Evolutionary conservation across 164 flowering plant species (phyloP).

Genomic region (Magnolia officinalis): DNA sequence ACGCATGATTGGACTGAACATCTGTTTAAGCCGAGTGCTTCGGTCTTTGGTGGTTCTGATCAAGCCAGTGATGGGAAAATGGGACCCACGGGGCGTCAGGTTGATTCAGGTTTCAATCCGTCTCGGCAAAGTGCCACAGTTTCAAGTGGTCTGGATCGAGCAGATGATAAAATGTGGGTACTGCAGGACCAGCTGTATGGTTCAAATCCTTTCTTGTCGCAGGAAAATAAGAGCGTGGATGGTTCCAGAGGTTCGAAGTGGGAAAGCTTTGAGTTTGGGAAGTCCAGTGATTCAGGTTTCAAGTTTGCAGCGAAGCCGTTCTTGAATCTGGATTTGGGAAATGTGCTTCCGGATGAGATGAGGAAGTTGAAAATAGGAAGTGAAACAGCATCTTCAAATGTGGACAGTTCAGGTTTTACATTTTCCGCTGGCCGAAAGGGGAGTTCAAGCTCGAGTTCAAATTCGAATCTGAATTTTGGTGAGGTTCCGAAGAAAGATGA

Average conservation of each 20-base stretch:
- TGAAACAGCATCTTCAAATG: constrained; percentile 10
- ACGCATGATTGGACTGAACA: not conserved
- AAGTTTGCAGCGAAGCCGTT: constrained; percentile 21
- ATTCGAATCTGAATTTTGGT: not conserved
- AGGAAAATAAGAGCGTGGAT: not conserved
- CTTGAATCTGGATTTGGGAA: constrained; percentile 5
- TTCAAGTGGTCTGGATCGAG: not conserved
- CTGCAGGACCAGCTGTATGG: constrained; percentile 11
- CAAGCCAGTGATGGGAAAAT: not conserved
- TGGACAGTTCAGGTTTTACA: constrained; percentile 7
- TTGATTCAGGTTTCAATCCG: not conserved
- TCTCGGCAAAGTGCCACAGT: not conserved
- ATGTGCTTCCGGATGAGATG: constrained; percentile 16
- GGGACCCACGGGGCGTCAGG: not conserved
- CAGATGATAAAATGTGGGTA: not conserved
- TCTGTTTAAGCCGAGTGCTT: not conserved
- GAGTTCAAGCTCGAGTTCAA: not conserved
- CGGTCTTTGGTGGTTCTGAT: not conserved
- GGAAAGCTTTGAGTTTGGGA: constrained; percentile 8
- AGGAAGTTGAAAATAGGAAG: constrained; percentile 31
- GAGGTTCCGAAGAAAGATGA: not conserved
- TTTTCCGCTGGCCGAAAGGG: not conserved
- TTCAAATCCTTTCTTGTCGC: constrained; percentile 22
- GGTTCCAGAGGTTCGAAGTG: constrained; percentile 15
- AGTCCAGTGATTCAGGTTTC: constrained; percentile 14